A percentile compares a stretch with the other conserved stretches of the same genome.
These are phyloP conservation scores for Cytospora piceae DNA, from an alignment of 2,329 filamentous ascomycete species.

Conservation along the genomic window DNA sequence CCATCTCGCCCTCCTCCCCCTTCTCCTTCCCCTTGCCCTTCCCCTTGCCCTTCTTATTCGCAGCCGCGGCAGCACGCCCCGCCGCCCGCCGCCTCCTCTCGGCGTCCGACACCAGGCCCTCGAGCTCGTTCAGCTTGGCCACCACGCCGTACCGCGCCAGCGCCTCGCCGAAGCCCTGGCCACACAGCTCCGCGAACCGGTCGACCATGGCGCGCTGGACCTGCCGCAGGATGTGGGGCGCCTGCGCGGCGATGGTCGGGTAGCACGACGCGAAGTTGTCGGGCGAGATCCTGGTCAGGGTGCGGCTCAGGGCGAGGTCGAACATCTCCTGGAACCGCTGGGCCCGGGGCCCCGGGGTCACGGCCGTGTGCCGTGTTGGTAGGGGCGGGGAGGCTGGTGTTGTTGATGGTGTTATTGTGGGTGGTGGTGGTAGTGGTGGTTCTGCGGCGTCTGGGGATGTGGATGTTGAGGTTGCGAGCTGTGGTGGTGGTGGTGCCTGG, in stretches of 20 bases:
- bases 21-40: constrained; percentile 6
- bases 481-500: not conserved
- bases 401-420: not conserved
- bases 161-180: constrained; percentile 62
- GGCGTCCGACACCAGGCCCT: constrained; percentile 58
- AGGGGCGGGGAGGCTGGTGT: constrained; percentile 43
- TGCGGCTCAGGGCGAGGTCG: constrained; percentile 54
- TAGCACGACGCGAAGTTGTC: constrained; percentile 65
- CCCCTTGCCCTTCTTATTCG: constrained; percentile 24
- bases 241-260: constrained; percentile 58
- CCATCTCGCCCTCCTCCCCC: constrained; percentile 1
- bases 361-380: constrained; percentile 46
- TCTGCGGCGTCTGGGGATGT: constrained; percentile 15
- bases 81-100: constrained; percentile 36
- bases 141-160: constrained; percentile 57
- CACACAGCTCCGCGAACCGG: constrained; percentile 57
- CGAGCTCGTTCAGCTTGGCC: constrained; percentile 61
- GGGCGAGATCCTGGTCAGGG: constrained; percentile 59
- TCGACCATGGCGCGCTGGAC: constrained; percentile 64
- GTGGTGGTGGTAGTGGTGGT: constrained; percentile 36
- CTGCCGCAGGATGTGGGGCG: constrained; percentile 55
- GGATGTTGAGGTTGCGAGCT: not conserved
- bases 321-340: constrained; percentile 58
- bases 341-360: constrained; percentile 61
- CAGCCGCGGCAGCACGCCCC: not conserved